Percentiles rank a stretch among this genome's conserved stretches.
Evolutionary conservation across 2,329 filamentous ascomycete genomes (phyloP).

Genomic region (Seiridium unicorne): DNA sequence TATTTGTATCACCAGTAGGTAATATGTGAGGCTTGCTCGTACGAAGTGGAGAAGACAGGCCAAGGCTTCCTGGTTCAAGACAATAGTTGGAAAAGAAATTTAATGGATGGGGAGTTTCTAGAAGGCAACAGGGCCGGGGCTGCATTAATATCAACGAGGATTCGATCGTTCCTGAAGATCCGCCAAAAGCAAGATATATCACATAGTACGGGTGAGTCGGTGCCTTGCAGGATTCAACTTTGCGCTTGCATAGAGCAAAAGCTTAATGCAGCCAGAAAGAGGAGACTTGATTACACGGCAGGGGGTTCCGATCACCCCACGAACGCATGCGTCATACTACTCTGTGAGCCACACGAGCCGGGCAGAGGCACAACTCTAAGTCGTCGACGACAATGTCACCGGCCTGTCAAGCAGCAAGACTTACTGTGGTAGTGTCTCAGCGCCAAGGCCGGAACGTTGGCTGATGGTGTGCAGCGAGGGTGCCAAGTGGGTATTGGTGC

Average conservation of each 20-base stretch:
- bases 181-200: constrained; percentile 11
- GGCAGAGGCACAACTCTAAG: neutral
- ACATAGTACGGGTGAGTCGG: constrained; percentile 11
- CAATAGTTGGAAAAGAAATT: neutral
- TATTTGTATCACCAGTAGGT: neutral
- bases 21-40: neutral
- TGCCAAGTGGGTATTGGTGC: neutral
- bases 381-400: neutral
- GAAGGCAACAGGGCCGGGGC: neutral
- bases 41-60: neutral
- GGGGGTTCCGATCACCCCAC: constrained; percentile 5
- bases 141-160: constrained; percentile 14
- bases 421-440: constrained; percentile 16
- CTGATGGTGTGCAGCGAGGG: constrained; percentile 6
- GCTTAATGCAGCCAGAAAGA: constrained; percentile 9
- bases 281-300: constrained; percentile 7
- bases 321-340: constrained; percentile 23
- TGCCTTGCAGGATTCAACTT: constrained; percentile 19
- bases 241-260: constrained; percentile 10
- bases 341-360: neutral
- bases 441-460: constrained; percentile 15
- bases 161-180: constrained; percentile 25
- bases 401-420: constrained; percentile 17
- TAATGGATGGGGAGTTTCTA: neutral
- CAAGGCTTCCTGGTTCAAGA: constrained; percentile 1